phyloP scores from a whole-genome alignment of 257 asterid genomes.

The Echites panduratus region DNA sequence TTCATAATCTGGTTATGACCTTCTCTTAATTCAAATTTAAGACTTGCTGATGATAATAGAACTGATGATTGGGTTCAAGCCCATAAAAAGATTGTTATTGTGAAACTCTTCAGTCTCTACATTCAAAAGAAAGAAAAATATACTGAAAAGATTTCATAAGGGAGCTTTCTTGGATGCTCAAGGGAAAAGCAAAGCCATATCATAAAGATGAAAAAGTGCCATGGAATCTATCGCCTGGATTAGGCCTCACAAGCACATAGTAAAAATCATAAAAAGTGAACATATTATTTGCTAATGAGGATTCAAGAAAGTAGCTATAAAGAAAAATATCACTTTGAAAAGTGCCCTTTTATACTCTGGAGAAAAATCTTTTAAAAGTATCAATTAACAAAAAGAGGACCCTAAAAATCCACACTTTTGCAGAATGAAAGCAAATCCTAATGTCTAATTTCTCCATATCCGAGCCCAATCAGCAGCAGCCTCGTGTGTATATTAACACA shows the following conservation, averaged over 20 bases:
- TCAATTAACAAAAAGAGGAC: background rate
- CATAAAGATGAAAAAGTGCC: background rate
- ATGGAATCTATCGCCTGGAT: background rate
- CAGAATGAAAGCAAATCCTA: background rate
- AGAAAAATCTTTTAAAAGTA: background rate
- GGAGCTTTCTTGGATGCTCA: background rate
- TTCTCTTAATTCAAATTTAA: background rate
- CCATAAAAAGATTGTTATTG: background rate
- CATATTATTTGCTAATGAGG: background rate
- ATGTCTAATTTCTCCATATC: background rate
- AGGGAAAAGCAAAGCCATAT: background rate
- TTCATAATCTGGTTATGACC: background rate
- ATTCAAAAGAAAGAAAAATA: background rate
- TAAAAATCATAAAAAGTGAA: background rate
- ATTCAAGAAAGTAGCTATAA: slow-evolving; percentile 1
- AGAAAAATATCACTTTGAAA: background rate
- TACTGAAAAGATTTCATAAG: background rate
- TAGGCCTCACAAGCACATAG: background rate
- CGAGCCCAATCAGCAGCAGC: too few relatives aligned
- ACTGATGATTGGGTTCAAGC: background rate
- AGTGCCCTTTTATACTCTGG: background rate
- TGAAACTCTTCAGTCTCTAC: background rate
- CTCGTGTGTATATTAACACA: too few relatives aligned
- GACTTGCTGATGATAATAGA: background rate
- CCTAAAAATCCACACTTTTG: background rate